Conservation (phyloP, 345 rosid species). For the Ricinus communis region DNA sequence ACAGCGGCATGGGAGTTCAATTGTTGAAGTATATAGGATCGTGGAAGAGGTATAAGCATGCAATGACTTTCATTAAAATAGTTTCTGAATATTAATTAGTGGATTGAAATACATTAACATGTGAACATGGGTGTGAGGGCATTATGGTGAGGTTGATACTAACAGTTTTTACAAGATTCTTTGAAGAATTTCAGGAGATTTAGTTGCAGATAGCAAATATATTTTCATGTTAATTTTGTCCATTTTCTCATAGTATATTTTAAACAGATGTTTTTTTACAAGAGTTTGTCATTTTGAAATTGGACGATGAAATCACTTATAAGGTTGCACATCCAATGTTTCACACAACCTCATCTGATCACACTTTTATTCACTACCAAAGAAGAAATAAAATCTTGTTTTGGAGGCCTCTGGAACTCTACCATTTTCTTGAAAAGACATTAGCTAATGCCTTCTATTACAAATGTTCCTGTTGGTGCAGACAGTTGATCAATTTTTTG, state of each 20-base stretch:
- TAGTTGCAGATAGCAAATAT: too few species aligned
- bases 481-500: conserved; percentile 97
- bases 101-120: background rate
- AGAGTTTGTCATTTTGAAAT: background rate
- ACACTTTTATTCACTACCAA: background rate
- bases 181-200: too few species aligned
- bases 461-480: conserved; percentile 40
- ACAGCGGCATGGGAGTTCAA: conserved; percentile 90
- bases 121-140: background rate
- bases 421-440: background rate
- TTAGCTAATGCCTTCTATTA: background rate
- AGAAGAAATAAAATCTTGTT: background rate
- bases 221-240: too few species aligned
- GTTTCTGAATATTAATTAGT: background rate
- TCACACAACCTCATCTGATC: background rate
- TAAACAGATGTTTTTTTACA: background rate
- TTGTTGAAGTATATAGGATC: conserved; percentile 94
- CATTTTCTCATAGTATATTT: too few species aligned
- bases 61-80: background rate
- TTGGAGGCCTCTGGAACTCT: conserved; percentile 6
- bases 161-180: too few species aligned
- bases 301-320: background rate
- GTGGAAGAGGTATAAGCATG: conserved; percentile 78
- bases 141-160: background rate
- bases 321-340: background rate